Conservation (phyloP, 345 rosid species). For the Corchorus capsularis region DNA sequence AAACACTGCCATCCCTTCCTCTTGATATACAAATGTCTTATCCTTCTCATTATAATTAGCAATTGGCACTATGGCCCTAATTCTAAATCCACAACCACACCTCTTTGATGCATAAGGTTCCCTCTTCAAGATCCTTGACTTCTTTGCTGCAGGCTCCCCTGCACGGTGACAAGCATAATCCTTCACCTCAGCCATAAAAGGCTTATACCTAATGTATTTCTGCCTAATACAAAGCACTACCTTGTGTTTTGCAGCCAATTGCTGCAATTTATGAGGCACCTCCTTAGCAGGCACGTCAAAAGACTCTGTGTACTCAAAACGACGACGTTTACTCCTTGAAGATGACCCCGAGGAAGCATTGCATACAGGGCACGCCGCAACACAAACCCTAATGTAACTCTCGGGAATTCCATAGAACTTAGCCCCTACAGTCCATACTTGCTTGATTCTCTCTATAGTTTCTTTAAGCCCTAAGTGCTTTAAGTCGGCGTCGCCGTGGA, state of each 20-base stretch:
- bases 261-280: conserved; percentile 82
- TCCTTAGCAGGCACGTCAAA: conserved; percentile 97
- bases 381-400: conserved; percentile 97
- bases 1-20: conserved; percentile 93
- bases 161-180: conserved; percentile 99
- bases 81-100: conserved; percentile 95
- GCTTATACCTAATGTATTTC: conserved; percentile 95
- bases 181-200: conserved; percentile 98
- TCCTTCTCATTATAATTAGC: conserved; percentile 93
- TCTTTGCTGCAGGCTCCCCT: conserved; percentile 87
- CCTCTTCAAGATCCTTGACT: conserved; percentile 89
- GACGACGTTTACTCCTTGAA: conserved; percentile 74
- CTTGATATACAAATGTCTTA: conserved; percentile 90
- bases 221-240: conserved; percentile 98
- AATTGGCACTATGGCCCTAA: conserved; percentile 96
- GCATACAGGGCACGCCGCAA: conserved; percentile 82
- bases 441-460: conserved; percentile 91
- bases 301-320: conserved; percentile 94
- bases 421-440: conserved; percentile 97
- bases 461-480: conserved; percentile 86
- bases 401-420: conserved; percentile 95
- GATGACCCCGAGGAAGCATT: conserved; percentile 73
- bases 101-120: conserved; percentile 97
- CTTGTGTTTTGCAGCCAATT: conserved; percentile 91
- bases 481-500: conserved; percentile 91